phyloP scores from a whole-genome alignment of 1,284 basidiomycete genomes.

The Thecaphora thlaspeos region DNA sequence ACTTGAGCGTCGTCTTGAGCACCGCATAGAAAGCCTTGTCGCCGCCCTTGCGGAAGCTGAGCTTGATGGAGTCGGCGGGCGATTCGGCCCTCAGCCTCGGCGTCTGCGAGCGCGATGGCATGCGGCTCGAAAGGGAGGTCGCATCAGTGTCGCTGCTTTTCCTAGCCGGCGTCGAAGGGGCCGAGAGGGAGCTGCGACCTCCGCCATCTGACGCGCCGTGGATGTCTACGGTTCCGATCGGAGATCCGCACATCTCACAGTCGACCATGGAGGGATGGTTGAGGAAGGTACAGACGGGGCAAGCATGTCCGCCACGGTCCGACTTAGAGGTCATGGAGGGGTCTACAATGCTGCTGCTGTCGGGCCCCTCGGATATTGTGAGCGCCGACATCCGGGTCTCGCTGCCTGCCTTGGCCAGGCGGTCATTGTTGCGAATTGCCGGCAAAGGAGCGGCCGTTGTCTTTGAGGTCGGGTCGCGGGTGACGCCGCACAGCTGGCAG shows the following conservation, averaged over 20 bases:
- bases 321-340: too few relatives aligned
- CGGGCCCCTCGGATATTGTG: background rate
- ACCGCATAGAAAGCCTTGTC: conserved; percentile 79
- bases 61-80: conserved; percentile 58
- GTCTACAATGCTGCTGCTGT: conserved; percentile 12
- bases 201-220: conserved; percentile 14
- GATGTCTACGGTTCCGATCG: conserved; percentile 60
- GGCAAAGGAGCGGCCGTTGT: too few relatives aligned
- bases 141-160: conserved; percentile 22
- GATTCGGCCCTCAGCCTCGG: conserved; percentile 65
- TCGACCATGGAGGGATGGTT: conserved; percentile 73
- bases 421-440: too few relatives aligned
- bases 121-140: conserved; percentile 13
- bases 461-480: too few relatives aligned
- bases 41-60: conserved; percentile 89
- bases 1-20: conserved; percentile 72
- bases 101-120: conserved; percentile 58
- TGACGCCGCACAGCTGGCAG: background rate
- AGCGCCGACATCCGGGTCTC: conserved; percentile 1
- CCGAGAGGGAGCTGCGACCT: conserved; percentile 16
- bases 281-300: conserved; percentile 85
- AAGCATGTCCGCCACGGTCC: conserved; percentile 57
- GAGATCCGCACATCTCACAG: conserved; percentile 86
- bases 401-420: too few relatives aligned
- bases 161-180: conserved; percentile 19